Evolutionary conservation across 495 filamentous ascomycete species (phyloP).

Genomic region (Hamigera avellanea): DNA sequence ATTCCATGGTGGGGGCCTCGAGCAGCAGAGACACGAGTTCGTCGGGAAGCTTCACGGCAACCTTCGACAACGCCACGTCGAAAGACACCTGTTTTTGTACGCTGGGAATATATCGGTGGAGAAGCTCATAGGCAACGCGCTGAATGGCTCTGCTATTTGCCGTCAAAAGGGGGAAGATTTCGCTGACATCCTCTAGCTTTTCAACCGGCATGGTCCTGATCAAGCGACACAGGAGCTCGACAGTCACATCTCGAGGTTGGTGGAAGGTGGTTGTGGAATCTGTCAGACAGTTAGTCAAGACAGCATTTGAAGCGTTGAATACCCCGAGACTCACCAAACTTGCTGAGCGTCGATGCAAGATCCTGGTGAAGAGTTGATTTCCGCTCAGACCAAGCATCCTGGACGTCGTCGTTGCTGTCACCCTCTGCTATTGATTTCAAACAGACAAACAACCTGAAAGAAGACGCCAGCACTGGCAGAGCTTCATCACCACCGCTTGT

Average conservation of each 20-base stretch:
- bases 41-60: slow-evolving; percentile 50
- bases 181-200: slow-evolving; percentile 44
- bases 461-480: slow-evolving; percentile 53
- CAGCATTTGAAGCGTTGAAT: background rate
- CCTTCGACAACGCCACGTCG: slow-evolving; percentile 67
- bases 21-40: slow-evolving; percentile 60
- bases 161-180: slow-evolving; percentile 60
- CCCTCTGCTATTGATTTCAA: slow-evolving; percentile 41
- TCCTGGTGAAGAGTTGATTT: slow-evolving; percentile 35
- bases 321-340: slow-evolving; percentile 22
- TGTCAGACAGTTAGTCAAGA: slow-evolving; percentile 12
- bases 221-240: slow-evolving; percentile 53
- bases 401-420: slow-evolving; percentile 75
- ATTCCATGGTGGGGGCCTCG: slow-evolving; percentile 30
- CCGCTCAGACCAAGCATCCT: slow-evolving; percentile 54
- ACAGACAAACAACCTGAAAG: slow-evolving; percentile 55
- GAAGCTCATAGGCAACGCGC: slow-evolving; percentile 64
- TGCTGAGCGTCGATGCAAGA: slow-evolving; percentile 41
- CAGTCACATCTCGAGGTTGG: slow-evolving; percentile 57
- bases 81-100: slow-evolving; percentile 75
- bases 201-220: slow-evolving; percentile 46
- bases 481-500: slow-evolving; percentile 30
- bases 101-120: slow-evolving; percentile 65
- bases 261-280: slow-evolving; percentile 40
- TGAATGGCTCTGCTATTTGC: slow-evolving; percentile 66